Base-by-base conservation (phyloP, 768 basidiomycete genomes). In the Scleroderma citrinum region DNA sequence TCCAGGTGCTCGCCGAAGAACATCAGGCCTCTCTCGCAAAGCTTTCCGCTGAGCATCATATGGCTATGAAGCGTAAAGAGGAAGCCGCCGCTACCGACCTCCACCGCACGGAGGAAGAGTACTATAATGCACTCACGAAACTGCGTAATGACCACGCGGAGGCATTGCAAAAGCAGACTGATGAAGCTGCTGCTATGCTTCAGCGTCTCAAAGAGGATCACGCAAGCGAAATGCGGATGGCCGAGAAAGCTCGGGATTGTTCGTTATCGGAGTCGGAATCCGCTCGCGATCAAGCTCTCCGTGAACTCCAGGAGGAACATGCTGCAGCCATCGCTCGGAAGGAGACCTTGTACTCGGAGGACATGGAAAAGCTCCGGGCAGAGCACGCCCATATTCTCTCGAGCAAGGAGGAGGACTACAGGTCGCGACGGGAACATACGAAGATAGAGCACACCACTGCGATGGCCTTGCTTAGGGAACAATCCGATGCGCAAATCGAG, bases 161-260 rank as follows among this genome's bases (percentile, higher is more conserved):
- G 52, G 73, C 78, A 21, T 69, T 92, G 50, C 78, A 78, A 53
- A 78, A 73, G 56, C 77, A 84, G 48, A 71, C 78, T 1, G 73
- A 73, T 5, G 84, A 91, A 48, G 69, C 76, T 17, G 71, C 79
- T 34, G 80, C 78, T 5, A 73, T 71, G 11, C 70, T 92, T n/a
- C 82, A 85, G 46, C 77, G 87, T 39, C 66, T 91, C 54, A 79
- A 78, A 48, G 82, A 85, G 56, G 88, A 92, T 56, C 91, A 93
- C 61, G 78, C 79, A 30, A 78, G 77, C 30, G 82, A 82, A 57
- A 67, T 92, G 31, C 78, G 84, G 42, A 80, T 87, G 74, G 72
- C 77, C 1, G 87, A 93, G 64, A 83, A 89, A 51, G 73, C 85
- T 21, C 79, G 80, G 20, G 80, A 90, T 54, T 88, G 87, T 29